Evolutionary conservation across 2,329 filamentous ascomycete species (phyloP).

Genomic region (Penicillium verrucosum): DNA sequence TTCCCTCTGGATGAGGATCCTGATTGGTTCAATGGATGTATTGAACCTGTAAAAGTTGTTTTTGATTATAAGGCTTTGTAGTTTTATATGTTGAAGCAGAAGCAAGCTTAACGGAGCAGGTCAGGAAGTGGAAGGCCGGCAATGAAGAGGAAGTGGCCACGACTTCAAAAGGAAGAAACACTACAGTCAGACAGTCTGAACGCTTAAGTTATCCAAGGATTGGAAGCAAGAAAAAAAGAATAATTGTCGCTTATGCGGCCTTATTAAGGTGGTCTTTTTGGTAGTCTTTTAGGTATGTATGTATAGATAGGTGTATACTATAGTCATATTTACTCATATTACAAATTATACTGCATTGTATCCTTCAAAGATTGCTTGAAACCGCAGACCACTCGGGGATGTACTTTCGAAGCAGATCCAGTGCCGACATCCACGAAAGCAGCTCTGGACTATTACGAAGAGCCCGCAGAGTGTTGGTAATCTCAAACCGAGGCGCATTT

Average conservation of each 20-base stretch:
- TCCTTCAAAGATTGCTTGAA: not conserved
- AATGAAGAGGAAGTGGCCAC: too few species aligned
- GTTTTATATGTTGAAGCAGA: not conserved
- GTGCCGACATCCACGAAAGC: not conserved
- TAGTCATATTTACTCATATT: not conserved
- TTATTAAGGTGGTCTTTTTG: not conserved
- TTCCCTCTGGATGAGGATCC: not conserved
- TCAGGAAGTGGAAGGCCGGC: too few species aligned
- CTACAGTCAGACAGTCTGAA: too few species aligned
- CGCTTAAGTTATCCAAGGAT: too few species aligned
- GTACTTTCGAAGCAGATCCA: not conserved
- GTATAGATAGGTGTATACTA: not conserved
- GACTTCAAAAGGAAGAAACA: too few species aligned
- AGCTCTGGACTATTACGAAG: not conserved
- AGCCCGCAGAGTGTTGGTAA: not conserved
- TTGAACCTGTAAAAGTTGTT: not conserved
- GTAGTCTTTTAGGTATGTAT: too few species aligned
- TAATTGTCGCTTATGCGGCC: too few species aligned
- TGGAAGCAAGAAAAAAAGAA: too few species aligned
- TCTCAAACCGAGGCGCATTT: not conserved
- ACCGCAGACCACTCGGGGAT: not conserved
- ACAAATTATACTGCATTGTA: not conserved
- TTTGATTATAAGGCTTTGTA: not conserved
- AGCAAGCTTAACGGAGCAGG: too few species aligned
- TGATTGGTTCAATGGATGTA: not conserved